Conservation (phyloP, 2,329 filamentous ascomycete genomes). For the Zalaria sp. region DNA sequence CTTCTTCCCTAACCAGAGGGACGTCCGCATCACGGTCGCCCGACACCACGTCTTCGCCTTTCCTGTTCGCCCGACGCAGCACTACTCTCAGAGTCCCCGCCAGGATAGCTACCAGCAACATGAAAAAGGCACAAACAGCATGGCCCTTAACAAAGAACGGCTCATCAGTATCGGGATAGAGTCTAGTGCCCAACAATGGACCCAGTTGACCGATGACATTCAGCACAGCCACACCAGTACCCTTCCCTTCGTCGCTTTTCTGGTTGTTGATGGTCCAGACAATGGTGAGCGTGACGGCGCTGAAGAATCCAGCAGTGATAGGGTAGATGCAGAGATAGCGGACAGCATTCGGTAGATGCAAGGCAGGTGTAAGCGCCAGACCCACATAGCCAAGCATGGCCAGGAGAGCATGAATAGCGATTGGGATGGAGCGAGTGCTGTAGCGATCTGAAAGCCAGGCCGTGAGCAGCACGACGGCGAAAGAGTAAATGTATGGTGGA, state of each 20-base stretch:
- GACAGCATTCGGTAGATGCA: constrained; percentile 18
- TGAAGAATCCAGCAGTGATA: constrained; percentile 69
- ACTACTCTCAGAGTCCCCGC: constrained; percentile 27
- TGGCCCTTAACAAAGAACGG: constrained; percentile 37
- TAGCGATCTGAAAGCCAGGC: constrained; percentile 57
- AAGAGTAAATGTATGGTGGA: constrained; percentile 67
- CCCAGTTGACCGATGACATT: constrained; percentile 74
- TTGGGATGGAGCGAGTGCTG: constrained; percentile 47
- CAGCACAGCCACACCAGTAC: constrained; percentile 64
- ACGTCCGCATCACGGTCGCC: no score
- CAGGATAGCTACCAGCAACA: constrained; percentile 32
- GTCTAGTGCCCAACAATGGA: constrained; percentile 42
- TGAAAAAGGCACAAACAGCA: constrained; percentile 34
- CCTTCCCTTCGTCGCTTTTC: constrained; percentile 50
- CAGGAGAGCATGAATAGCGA: constrained; percentile 48
- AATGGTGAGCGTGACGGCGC: constrained; percentile 69
- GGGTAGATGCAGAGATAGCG: constrained; percentile 69
- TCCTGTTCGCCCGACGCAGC: constrained; percentile 20
- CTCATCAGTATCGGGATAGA: constrained; percentile 37
- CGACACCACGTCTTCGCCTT: neutral
- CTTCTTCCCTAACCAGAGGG: no score
- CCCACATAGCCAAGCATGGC: constrained; percentile 40
- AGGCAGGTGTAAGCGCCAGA: constrained; percentile 28
- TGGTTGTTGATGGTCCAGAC: constrained; percentile 88
- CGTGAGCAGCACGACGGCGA: constrained; percentile 56